Base-by-base conservation (phyloP, 1,284 basidiomycete species). In the Apiotrichum mycotoxinovorans region DNA sequence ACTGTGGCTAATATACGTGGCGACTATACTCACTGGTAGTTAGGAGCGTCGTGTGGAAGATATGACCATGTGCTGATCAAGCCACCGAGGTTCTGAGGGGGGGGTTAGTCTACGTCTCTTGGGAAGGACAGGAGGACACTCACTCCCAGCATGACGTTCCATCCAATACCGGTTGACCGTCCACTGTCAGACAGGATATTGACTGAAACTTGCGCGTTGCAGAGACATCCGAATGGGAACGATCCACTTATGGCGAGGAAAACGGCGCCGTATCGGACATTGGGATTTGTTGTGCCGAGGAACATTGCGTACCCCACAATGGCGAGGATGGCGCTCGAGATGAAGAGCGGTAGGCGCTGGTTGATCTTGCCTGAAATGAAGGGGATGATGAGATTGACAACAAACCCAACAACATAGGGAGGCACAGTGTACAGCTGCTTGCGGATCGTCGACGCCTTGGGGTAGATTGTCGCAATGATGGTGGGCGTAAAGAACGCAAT, bases 381-480 rank as follows among this genome's bases (percentile, higher is more conserved):
- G 1, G 72, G 63, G 12, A 70, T 50, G 27, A 65, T 40, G 26
- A 76, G 49, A 18, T 67, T 67, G 33, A 67, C 51, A 15, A 65
- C 55, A 1, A 65, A 68, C 2, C 73, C 73, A 4, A 66, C 67
- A n/a, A 76, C 50, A 54, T 73, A 71, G 7, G 72, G 71, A 1
- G 74, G 75, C 0, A 76, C 74, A 0, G 73, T 75, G 17, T 65
- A 62, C 2, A 76, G 66, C 52, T 78, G 77, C 38, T 73, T 64
- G 14, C 59, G 52, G 25, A 68, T 64, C 1, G 54, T 56, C 3
- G 62, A 45, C 3, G 57, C 54, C 7, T 46, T 53, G 4, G 69
- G 68, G 52, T 72, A 72, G 54, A 68, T 68, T 11, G 63, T 60
- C 11, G 56, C 52, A 5, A 70, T 48, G 33, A 72, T 66, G 7